These are phyloP conservation scores for Carex myosuroides DNA, from an alignment of 176 grass and related monocot genomes.

Conservation along the genomic window DNA sequence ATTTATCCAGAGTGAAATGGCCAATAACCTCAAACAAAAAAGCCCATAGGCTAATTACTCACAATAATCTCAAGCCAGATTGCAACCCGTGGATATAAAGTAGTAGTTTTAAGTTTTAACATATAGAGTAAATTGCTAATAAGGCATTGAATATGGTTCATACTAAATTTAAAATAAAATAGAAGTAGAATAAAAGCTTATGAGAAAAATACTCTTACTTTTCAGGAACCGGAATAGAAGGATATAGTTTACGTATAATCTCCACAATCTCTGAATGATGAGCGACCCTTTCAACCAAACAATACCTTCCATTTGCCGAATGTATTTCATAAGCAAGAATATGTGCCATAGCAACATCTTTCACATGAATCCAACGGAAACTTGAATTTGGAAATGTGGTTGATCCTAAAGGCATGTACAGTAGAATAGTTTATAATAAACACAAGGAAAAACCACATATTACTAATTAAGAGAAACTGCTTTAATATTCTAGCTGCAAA, in stretches of 20 bases:
- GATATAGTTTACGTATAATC: constrained; percentile 15
- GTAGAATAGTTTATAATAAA: background rate
- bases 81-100: background rate
- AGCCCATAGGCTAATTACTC: background rate
- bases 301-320: constrained; percentile 22
- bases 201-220: constrained; percentile 6
- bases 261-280: constrained; percentile 5
- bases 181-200: background rate
- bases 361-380: constrained; percentile 3
- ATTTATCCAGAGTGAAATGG: background rate
- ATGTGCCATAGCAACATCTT: constrained; percentile 21
- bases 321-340: constrained; percentile 20
- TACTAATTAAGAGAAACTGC: background rate
- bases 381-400: constrained; percentile 13
- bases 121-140: background rate
- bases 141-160: background rate
- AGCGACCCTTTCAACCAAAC: constrained; percentile 16
- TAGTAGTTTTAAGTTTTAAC: background rate
- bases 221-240: constrained; percentile 13
- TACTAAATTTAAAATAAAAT: background rate
- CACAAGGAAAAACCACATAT: background rate
- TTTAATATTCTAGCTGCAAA: background rate
- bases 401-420: constrained; percentile 4
- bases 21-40: background rate
- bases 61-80: background rate